Percentiles rank a stretch among this genome's conserved stretches.
These are phyloP conservation scores for Dactylellina haptotyla DNA, from an alignment of 2,329 filamentous ascomycete genomes.

Conservation along the genomic window DNA sequence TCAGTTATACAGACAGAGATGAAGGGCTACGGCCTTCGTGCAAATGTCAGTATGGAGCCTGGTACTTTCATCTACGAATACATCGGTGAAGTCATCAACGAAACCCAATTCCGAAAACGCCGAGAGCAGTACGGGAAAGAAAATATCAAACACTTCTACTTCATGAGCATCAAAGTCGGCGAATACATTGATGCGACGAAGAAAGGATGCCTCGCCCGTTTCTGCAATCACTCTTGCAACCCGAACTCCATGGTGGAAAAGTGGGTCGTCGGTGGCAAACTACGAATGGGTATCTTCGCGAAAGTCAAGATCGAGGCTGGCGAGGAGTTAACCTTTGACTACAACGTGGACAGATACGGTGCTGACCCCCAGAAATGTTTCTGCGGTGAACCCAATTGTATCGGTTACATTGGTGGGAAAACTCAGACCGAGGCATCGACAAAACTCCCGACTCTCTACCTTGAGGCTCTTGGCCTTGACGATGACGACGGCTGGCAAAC, in stretches of 20 bases:
- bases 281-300: conserved; percentile 99
- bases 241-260: conserved; percentile 99
- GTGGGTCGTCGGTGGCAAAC: conserved; percentile 96
- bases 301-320: conserved; percentile 83
- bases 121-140: conserved; percentile 95
- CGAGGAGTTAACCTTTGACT: conserved; percentile 98
- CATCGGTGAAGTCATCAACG: conserved; percentile 97
- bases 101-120: conserved; percentile 84
- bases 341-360: conserved; percentile 98
- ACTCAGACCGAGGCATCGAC: conserved; percentile 91
- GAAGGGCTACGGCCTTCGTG: conserved; percentile 91
- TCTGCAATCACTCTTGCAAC: conserved; percentile 99
- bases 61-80: conserved; percentile 98
- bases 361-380: conserved; percentile 97
- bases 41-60: conserved; percentile 78
- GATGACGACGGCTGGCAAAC: conserved; percentile 93
- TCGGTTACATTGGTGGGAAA: conserved; percentile 95
- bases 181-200: conserved; percentile 98
- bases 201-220: conserved; percentile 92
- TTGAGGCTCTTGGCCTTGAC: conserved; percentile 95
- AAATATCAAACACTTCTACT: conserved; percentile 99
- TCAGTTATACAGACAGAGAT: conserved; percentile 98
- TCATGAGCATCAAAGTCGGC: conserved; percentile 96
- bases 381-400: conserved; percentile 92
- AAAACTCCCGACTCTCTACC: conserved; percentile 86